Evolutionary conservation across 257 asterid genomes (phyloP).

Genomic region (Petunia axillaris): DNA sequence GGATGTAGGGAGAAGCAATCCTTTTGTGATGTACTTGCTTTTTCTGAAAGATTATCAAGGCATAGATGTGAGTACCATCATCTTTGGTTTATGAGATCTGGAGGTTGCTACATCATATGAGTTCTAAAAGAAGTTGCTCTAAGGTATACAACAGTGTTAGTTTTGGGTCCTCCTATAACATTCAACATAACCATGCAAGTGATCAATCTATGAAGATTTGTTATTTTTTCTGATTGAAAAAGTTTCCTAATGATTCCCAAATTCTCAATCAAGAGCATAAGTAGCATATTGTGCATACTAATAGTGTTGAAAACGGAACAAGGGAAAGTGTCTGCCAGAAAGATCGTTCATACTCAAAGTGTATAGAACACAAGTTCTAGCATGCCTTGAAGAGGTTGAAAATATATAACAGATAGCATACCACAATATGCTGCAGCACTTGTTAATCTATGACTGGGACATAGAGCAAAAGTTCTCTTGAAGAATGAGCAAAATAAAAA

Average conservation of each 20-base stretch:
- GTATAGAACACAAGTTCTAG: neutral
- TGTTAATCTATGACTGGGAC: neutral
- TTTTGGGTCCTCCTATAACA: neutral
- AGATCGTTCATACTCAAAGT: neutral
- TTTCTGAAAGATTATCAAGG: neutral
- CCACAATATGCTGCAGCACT: neutral
- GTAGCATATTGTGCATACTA: neutral
- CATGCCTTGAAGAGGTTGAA: neutral
- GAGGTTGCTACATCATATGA: neutral
- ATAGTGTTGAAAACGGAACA: neutral
- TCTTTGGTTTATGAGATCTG: too few relatives aligned
- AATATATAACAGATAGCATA: neutral
- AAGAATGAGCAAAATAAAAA: neutral
- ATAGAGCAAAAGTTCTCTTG: neutral
- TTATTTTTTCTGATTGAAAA: neutral
- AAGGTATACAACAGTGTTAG: slow-evolving; percentile 10
- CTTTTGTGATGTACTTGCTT: neutral
- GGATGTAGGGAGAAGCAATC: neutral
- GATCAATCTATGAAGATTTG: slow-evolving; percentile 1
- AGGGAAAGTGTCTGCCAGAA: neutral
- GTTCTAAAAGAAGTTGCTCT: neutral
- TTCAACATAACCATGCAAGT: neutral
- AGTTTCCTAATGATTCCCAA: neutral
- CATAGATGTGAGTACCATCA: too few relatives aligned
- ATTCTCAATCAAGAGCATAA: neutral